These are phyloP conservation scores for Monilinia vaccinii-corymbosi DNA, from an alignment of 2,329 filamentous ascomycete genomes.

Conservation along the genomic window DNA sequence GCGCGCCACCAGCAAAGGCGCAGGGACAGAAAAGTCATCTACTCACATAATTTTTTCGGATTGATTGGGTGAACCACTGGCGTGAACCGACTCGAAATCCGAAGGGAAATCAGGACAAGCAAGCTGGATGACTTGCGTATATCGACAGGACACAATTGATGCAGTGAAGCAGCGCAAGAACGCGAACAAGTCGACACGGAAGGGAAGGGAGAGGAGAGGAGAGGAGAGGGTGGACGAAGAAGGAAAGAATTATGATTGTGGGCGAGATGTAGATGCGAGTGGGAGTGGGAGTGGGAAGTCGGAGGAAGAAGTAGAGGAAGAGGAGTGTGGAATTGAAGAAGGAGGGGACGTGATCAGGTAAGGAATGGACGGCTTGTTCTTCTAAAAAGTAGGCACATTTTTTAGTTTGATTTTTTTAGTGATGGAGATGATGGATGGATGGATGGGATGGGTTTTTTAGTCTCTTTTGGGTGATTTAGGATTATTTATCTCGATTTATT, in stretches of 20 bases:
- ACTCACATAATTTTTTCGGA: conserved; percentile 23
- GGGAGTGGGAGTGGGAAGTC: not conserved
- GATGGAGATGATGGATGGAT: no score
- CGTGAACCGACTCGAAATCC: conserved; percentile 22
- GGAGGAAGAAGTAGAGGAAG: not conserved
- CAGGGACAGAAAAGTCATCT: conserved; percentile 24
- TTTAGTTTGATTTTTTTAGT: not conserved
- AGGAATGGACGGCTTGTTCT: conserved; percentile 9
- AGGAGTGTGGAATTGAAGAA: not conserved
- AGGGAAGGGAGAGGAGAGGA: conserved; percentile 13
- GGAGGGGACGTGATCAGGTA: conserved; percentile 1
- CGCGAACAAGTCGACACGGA: conserved; percentile 14
- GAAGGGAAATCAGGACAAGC: conserved; percentile 28
- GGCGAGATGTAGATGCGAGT: not conserved
- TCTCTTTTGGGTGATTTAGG: no score
- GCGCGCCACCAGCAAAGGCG: conserved; percentile 26
- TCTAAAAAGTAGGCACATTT: not conserved
- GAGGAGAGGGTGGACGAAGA: conserved; percentile 9
- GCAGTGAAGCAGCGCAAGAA: conserved; percentile 23
- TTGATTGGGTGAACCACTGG: conserved; percentile 25
- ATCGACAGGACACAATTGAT: conserved; percentile 30
- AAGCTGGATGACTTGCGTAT: conserved; percentile 29
- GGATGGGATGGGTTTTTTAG: no score
- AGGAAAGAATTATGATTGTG: conserved; percentile 1
- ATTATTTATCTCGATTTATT: no score